phyloP scores from a whole-genome alignment of 805 yeast genomes.

The Suhomyces tanzawaensis region DNA sequence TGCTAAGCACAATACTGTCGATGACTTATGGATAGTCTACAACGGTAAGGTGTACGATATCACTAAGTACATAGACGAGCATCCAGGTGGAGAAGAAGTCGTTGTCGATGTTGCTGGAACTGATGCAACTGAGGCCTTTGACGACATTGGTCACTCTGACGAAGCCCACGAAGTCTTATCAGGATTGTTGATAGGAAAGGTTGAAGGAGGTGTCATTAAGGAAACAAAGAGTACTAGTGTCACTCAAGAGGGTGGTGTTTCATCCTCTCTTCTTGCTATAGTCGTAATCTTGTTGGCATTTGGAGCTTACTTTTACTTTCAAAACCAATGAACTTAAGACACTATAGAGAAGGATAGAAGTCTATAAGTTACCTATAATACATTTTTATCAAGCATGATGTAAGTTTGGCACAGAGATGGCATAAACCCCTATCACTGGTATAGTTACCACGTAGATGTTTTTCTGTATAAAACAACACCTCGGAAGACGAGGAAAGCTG shows the following conservation, averaged over 20 bases:
- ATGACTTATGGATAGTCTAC: slow-evolving; percentile 45
- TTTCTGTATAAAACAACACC: too few species aligned
- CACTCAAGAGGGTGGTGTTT: slow-evolving; percentile 17
- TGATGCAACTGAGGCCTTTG: slow-evolving; percentile 46
- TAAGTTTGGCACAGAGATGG: too few species aligned
- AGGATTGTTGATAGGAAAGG: slow-evolving; percentile 70
- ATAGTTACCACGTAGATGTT: too few species aligned
- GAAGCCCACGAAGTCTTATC: slow-evolving; percentile 82
- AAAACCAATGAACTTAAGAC: slow-evolving; percentile 16
- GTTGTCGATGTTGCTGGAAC: slow-evolving; percentile 42
- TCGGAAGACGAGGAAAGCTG: too few species aligned
- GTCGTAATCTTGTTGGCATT: slow-evolving; percentile 39
- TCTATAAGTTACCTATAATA: background rate
- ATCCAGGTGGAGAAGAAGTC: slow-evolving; percentile 50
- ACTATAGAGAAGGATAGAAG: background rate
- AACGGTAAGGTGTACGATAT: slow-evolving; percentile 45
- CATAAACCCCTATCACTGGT: too few species aligned
- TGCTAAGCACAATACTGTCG: slow-evolving; percentile 35
- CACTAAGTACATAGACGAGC: slow-evolving; percentile 43
- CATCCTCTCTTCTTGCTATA: slow-evolving; percentile 31
- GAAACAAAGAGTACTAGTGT: slow-evolving; percentile 20
- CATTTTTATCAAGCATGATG: background rate
- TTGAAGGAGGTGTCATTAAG: slow-evolving; percentile 58
- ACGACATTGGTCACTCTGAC: slow-evolving; percentile 95
- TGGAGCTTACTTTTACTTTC: slow-evolving; percentile 40